Conservation (phyloP, 345 rosid species). For the Melaleuca alternifolia region DNA sequence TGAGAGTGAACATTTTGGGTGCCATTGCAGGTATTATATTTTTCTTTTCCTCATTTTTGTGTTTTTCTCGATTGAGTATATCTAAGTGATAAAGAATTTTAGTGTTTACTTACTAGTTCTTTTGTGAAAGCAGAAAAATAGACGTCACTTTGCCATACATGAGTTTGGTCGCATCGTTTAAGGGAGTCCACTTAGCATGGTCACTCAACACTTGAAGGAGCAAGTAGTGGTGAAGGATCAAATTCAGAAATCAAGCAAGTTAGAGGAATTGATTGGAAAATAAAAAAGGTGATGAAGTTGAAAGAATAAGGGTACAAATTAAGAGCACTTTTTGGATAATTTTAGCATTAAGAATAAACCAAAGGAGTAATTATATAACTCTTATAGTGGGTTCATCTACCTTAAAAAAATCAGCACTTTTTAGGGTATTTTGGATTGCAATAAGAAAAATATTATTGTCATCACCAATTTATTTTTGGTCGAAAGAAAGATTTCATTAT, state of each 20-base stretch:
- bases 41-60: not conserved
- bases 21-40: not conserved
- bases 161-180: not conserved
- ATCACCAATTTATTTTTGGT: no score
- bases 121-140: not conserved
- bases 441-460: no score
- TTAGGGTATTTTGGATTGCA: no score
- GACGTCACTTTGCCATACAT: not conserved
- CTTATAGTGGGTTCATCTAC: no score
- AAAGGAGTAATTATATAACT: no score
- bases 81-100: not conserved
- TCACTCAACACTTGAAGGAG: not conserved
- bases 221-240: not conserved
- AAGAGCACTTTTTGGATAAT: no score
- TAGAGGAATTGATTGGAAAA: not conserved
- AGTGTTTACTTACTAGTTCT: not conserved
- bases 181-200: not conserved
- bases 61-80: not conserved
- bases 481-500: no score
- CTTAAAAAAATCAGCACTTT: no score
- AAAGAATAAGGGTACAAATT: not conserved
- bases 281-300: not conserved
- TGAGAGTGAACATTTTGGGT: no score
- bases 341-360: no score
- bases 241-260: not conserved